phyloP scores from a whole-genome alignment of 2,329 filamentous ascomycete genomes.

The Ceratocystis alfenasii region DNA sequence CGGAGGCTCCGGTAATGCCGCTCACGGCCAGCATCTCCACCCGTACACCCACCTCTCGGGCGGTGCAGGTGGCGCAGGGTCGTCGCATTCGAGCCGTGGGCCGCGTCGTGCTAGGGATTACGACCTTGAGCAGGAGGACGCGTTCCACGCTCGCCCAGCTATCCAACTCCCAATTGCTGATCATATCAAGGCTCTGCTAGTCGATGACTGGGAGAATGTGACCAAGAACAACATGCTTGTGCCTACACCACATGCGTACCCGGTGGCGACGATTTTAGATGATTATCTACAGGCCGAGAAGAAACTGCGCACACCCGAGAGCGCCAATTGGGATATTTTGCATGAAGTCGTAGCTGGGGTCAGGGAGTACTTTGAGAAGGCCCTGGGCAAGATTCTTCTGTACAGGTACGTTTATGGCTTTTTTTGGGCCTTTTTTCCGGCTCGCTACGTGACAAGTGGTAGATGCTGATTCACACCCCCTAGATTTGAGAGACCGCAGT shows the following conservation, averaged over 20 bases:
- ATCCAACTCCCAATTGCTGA: slow-evolving; percentile 82
- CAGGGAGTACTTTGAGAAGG: slow-evolving; percentile 88
- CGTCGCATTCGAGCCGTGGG: slow-evolving; percentile 51
- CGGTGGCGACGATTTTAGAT: slow-evolving; percentile 65
- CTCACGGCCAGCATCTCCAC: slow-evolving; percentile 25
- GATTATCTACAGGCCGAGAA: slow-evolving; percentile 66
- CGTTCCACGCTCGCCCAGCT: slow-evolving; percentile 70
- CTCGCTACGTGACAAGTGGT: neutral
- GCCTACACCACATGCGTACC: slow-evolving; percentile 62
- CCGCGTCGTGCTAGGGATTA: slow-evolving; percentile 66
- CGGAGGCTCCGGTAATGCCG: slow-evolving; percentile 62
- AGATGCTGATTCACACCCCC: neutral
- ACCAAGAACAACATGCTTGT: slow-evolving; percentile 91
- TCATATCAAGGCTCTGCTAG: slow-evolving; percentile 77
- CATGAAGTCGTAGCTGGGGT: slow-evolving; percentile 80
- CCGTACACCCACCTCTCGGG: slow-evolving; percentile 58
- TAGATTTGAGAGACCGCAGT: slow-evolving; percentile 84
- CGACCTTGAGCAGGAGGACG: slow-evolving; percentile 82
- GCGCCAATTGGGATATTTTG: slow-evolving; percentile 69
- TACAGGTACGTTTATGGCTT: slow-evolving; percentile 46
- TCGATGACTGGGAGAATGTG: slow-evolving; percentile 98
- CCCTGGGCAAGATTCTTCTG: slow-evolving; percentile 73
- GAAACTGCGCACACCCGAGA: slow-evolving; percentile 51
- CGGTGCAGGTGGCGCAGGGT: slow-evolving; percentile 38
- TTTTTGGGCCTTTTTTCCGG: slow-evolving; percentile 10